Conservation (phyloP, 2,329 filamentous ascomycete genomes). For the Cadophora sp. region DNA sequence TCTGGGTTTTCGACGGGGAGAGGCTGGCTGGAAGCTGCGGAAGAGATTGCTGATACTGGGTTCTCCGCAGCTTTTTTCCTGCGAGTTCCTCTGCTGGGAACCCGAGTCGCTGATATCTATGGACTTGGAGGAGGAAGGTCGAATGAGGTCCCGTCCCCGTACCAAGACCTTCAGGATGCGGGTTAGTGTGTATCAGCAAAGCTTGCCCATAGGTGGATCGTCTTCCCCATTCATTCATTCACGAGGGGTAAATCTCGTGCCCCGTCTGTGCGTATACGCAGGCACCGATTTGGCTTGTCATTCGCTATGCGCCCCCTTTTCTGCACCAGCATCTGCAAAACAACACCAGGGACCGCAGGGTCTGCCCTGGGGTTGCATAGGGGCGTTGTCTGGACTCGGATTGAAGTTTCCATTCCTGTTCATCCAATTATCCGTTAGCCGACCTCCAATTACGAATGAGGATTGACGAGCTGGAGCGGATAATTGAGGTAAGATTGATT, state of each 20-base stretch:
- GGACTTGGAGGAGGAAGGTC: background rate
- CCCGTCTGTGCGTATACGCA: slow-evolving; percentile 10
- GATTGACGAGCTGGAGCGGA: background rate
- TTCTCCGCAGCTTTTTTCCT: background rate
- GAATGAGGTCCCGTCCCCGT: slow-evolving; percentile 1
- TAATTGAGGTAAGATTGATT: background rate
- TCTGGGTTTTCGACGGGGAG: background rate
- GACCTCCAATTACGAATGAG: background rate
- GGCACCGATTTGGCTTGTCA: background rate
- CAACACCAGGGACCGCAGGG: background rate
- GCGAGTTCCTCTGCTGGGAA: background rate
- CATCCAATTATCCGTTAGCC: slow-evolving; percentile 12
- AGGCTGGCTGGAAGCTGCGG: background rate
- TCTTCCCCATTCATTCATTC: slow-evolving; percentile 7
- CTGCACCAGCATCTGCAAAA: background rate
- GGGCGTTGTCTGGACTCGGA: slow-evolving; percentile 9
- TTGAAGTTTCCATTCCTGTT: background rate
- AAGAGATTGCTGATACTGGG: background rate
- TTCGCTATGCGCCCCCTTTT: slow-evolving; percentile 13
- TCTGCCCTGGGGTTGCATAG: background rate
- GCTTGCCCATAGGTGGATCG: slow-evolving; percentile 9
- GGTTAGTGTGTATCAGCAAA: slow-evolving; percentile 12
- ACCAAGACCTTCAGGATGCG: background rate
- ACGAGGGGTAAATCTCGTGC: slow-evolving; percentile 9
- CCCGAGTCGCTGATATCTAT: background rate